Evolutionary conservation across 2,329 filamentous ascomycete species (phyloP).

Genomic region (Paraconiothyrium brasiliense): DNA sequence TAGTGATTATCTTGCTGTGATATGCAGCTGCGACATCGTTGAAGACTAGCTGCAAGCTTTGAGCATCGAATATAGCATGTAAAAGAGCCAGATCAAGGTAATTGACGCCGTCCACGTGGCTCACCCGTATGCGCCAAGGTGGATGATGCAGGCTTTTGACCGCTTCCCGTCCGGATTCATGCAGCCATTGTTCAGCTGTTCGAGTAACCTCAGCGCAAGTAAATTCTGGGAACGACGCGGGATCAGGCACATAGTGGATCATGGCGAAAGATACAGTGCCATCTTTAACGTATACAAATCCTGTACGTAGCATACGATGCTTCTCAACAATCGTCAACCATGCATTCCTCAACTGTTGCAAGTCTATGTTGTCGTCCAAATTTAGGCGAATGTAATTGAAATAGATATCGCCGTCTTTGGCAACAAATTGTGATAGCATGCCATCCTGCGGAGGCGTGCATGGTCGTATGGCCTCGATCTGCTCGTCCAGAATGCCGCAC

Average conservation of each 20-base stretch:
- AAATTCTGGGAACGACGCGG: conserved; percentile 48
- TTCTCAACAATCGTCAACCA: conserved; percentile 65
- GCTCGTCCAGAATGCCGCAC: conserved; percentile 40
- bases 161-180: conserved; percentile 38
- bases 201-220: neutral
- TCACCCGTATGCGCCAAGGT: conserved; percentile 70
- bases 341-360: conserved; percentile 60
- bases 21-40: conserved; percentile 63
- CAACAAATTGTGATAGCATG: conserved; percentile 78
- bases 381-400: conserved; percentile 75
- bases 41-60: conserved; percentile 74
- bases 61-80: conserved; percentile 87
- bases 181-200: conserved; percentile 35
- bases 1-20: conserved; percentile 31
- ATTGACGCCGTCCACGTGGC: conserved; percentile 33
- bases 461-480: conserved; percentile 71
- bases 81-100: conserved; percentile 68
- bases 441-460: conserved; percentile 83
- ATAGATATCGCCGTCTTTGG: conserved; percentile 74
- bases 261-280: conserved; percentile 74
- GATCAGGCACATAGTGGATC: conserved; percentile 65
- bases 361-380: conserved; percentile 54
- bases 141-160: conserved; percentile 61
- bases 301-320: conserved; percentile 79
- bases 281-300: conserved; percentile 72